Base-by-base conservation (phyloP, 805 yeast genomes). In the Ogataea sp. region DNA sequence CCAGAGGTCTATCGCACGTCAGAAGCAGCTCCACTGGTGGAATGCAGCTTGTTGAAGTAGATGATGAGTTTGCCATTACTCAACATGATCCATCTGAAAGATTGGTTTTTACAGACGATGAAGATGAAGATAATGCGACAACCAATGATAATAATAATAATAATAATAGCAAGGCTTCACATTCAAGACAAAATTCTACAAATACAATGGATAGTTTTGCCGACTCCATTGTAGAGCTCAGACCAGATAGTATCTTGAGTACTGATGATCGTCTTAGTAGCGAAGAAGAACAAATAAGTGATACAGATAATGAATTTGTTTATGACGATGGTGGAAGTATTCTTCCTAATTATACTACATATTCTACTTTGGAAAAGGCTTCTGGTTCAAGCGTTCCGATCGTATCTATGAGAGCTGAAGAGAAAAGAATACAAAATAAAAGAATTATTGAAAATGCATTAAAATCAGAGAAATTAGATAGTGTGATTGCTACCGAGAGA, bases 81-180 rank as follows among this genome's bases (percentile, higher is more conserved):
- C 72, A 74, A 39, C 83, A 78, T 48, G 89, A 83, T 49, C 94
- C 94, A 0, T 78, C 80, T 45, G 83, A 80, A 49, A 62, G 93
- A 42, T 55, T 81, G 27, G 52, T 49, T 13, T 50, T 52, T 10
- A 43, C 52, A 10, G 43, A 41, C 23, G 39, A 11, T 11, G 37
- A 13, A 34, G 43, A 25, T 16, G 36, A 24, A 2, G 42, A 33
- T 24, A 39, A 36, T 29, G 44, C n/a, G n/a, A n/a, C n/a, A n/a
- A n/a, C n/a, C n/a, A n/a, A 45, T 16, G 39, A 40, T 44, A 54
- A 46, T n/a, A 30, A 48, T 24, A 50, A 43, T 11, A 48, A 39
- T 13, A 38, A 42, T 14, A 45, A 41, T 5, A n/a, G n/a, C n/a
- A n/a, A n/a, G n/a, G n/a, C n/a, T n/a, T n/a, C n/a, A n/a, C n/a